phyloP scores from a whole-genome alignment of 176 grass and related monocot species.

The Ensete ventricosum region DNA sequence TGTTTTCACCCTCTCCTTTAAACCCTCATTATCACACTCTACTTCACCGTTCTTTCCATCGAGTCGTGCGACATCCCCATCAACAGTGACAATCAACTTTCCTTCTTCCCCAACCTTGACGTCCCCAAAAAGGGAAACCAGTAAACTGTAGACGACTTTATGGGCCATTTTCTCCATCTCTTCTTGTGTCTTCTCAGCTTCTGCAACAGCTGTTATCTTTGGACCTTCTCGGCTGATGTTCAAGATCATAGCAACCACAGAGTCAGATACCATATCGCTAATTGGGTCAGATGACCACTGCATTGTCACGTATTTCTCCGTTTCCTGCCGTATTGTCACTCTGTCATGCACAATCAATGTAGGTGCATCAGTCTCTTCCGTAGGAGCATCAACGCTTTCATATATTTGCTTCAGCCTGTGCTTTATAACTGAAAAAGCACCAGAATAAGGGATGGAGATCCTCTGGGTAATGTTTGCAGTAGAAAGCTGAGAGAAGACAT shows the following conservation, averaged over 20 bases:
- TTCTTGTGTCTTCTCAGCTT: slow-evolving; percentile 45
- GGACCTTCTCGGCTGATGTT: slow-evolving; percentile 74
- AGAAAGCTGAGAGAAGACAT: slow-evolving; percentile 69
- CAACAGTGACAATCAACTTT: slow-evolving; percentile 53
- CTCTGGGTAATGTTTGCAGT: slow-evolving; percentile 78
- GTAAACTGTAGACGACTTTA: slow-evolving; percentile 59
- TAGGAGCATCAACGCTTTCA: slow-evolving; percentile 55
- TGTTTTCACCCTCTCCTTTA: slow-evolving; percentile 65
- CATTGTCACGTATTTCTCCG: slow-evolving; percentile 71
- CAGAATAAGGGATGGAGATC: slow-evolving; percentile 66
- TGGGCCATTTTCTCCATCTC: slow-evolving; percentile 58
- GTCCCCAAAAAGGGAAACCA: slow-evolving; percentile 77
- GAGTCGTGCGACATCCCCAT: slow-evolving; percentile 49
- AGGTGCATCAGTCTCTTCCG: slow-evolving; percentile 58
- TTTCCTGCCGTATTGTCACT: slow-evolving; percentile 55
- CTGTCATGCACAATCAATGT: slow-evolving; percentile 55
- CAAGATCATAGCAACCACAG: slow-evolving; percentile 77
- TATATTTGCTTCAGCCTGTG: slow-evolving; percentile 92
- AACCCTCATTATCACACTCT: slow-evolving; percentile 43
- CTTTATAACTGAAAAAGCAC: slow-evolving; percentile 72
- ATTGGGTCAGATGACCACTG: slow-evolving; percentile 82
- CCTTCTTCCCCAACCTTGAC: slow-evolving; percentile 75
- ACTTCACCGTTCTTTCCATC: slow-evolving; percentile 65
- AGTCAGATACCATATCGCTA: slow-evolving; percentile 96
- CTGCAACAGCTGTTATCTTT: slow-evolving; percentile 44